Percentiles rank a stretch among this genome's conserved stretches.
These are phyloP conservation scores for Raffaelea ambrosiae DNA, from an alignment of 2,329 filamentous ascomycete genomes.

Conservation along the genomic window DNA sequence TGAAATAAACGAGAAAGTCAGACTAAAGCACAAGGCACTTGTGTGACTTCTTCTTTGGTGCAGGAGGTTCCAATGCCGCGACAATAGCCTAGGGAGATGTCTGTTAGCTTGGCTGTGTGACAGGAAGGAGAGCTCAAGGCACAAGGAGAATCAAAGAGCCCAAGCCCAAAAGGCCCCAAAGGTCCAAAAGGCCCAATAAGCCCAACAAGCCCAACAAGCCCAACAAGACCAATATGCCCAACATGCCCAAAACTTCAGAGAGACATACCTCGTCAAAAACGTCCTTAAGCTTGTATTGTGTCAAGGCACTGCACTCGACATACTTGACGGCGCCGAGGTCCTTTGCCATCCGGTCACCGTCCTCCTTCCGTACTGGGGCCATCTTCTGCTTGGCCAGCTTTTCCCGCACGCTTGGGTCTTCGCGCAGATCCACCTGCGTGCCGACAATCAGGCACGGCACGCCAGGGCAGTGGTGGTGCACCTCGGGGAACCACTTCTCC, in stretches of 20 bases:
- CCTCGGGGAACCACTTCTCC: conserved; percentile 98
- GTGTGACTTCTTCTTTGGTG: conserved; percentile 66
- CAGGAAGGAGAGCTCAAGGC: not conserved
- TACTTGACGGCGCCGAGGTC: conserved; percentile 98
- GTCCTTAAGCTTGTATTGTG: conserved; percentile 97
- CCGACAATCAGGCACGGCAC: conserved; percentile 97
- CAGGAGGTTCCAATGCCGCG: conserved; percentile 81
- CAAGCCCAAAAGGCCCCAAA: not conserved
- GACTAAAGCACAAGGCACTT: conserved; percentile 61
- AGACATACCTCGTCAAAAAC: conserved; percentile 89
- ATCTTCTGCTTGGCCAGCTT: conserved; percentile 96
- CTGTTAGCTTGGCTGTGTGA: not conserved
- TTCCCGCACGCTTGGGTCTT: conserved; percentile 77
- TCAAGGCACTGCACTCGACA: conserved; percentile 95
- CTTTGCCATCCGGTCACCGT: conserved; percentile 93
- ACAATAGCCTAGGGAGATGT: conserved; percentile 69
- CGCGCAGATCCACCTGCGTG: conserved; percentile 92
- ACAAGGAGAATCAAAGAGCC: too few species aligned
- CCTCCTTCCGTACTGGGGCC: conserved; percentile 82
- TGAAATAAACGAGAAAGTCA: conserved; percentile 8
- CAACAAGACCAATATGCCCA: too few species aligned
- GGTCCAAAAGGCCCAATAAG: not conserved
- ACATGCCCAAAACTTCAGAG: too few species aligned
- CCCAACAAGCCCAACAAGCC: too few species aligned
- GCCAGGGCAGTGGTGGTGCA: conserved; percentile 96